Evolutionary conservation across 441 rosid genomes (phyloP), one percentile per base, ranked within the genome.

Genomic region (Populus hybrid): DNA sequence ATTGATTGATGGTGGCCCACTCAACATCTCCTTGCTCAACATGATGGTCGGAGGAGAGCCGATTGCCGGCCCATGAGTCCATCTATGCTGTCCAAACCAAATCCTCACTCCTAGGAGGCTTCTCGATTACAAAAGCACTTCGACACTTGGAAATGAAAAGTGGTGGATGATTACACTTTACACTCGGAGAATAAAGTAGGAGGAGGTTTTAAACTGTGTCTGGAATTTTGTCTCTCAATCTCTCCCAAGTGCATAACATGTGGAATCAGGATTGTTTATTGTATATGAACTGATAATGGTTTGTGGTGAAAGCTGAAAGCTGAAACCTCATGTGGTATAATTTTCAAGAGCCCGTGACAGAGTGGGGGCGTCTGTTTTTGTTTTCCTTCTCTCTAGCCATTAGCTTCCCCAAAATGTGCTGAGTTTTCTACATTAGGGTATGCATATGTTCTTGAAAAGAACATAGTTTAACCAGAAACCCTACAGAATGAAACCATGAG

Each of bases 61-160:
- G 74, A 79, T 70, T 72, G 69, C 69, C 57, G 67, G 70, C 40
- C 42, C 80, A 57, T 54, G 69, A 78, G 74, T 36, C 78, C 70
- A 70, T 78, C 68, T 70, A 30, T 70, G 72, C 73, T 75, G 68
- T 75, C 70, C 46, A 63, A 73, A 72, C 61, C 77, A 77, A 67
- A 73, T 61, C 78, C 75, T 76, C 65, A 78, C 42, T 79, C 78
- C 42, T 20, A 54, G 82, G 81, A 76, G 79, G 78, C 88, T 86
- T 80, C 72, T 75, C 38, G 5, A 1, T 80, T 18, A 86, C 88
- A 83, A 86, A 86, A 86, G 86, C 76, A 77, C 50, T 50, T 73
- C 20, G 57, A 6, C 57, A 50, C 57, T 46, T 50, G 32, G 16
- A 79, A 20, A 73, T 70, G 79, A 11, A 81, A 80, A 73, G 78